Base-by-base conservation (phyloP, 2,329 filamentous ascomycete genomes). In the Fusarium anguioides region DNA sequence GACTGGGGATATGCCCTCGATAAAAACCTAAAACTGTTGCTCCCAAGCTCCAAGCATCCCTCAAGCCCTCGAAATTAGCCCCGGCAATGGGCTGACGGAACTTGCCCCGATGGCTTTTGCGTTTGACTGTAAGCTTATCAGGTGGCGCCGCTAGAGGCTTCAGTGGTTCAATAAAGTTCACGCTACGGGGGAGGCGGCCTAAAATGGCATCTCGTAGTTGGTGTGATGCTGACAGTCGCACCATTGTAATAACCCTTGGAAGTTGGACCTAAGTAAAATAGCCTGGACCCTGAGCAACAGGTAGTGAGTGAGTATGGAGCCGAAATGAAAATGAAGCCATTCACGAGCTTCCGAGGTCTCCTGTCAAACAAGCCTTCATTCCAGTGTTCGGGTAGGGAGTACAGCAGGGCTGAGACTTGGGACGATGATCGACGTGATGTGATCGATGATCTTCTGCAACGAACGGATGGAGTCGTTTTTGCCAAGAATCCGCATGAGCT, bases 81-180 rank as follows among this genome's bases (percentile, higher is more conserved):
- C 46, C 10, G 23, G 33, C 12, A 46, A 17, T 27, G 39, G 39
- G 24, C 27, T 46, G 14, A 21, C 21, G 39, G 49, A 24, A 27
- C 18, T 6, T 8, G 6, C 20, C 26, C 27, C 17, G 1, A 11
- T 6, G 15, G 6, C 15, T 20, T 50, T 33, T 44, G 14, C 36
- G 46, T 23, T 48, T 48, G 31, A 12, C 39, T 51, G 12, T 52
- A 52, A 46, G 49, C 49, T 52, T 52, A 52, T 52, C 49, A 20
- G 18, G 49, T 35, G 49, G 49, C 21, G 40, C 21, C 15, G 27
- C 15, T 52, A 46, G 23, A 9, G 39, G n/a, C 20, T 26, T 21
- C 10, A 21, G 12, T 9, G 9, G 12, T 33, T 33, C 2, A n/a
- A 33, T 52, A 46, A 24, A 52, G 39, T 52, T 52, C 17, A 6